phyloP scores from a whole-genome alignment of 805 yeast genomes.

The Saccharomycopsis amapae region DNA sequence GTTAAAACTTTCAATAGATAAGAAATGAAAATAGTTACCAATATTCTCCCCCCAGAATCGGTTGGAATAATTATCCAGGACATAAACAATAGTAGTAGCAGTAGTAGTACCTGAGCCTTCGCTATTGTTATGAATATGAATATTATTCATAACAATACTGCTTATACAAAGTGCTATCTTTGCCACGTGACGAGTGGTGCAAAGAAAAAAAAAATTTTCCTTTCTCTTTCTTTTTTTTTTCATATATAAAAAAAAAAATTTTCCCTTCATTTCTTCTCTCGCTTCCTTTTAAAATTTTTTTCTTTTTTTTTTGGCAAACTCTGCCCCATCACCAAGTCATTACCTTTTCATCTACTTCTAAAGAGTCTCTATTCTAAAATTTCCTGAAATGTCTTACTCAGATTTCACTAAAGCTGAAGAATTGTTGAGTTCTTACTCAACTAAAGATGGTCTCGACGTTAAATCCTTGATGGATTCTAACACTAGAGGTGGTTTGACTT shows the following conservation, averaged over 20 bases:
- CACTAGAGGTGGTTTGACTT: conserved; percentile 91
- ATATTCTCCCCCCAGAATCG: too few relatives aligned
- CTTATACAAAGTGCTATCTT: too few relatives aligned
- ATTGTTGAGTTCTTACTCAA: conserved; percentile 54
- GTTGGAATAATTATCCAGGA: too few relatives aligned
- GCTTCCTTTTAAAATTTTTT: background rate
- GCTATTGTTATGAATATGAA: too few relatives aligned
- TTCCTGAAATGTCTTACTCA: conserved; percentile 23
- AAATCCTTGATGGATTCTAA: conserved; percentile 83
- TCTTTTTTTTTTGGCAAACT: conserved; percentile 9
- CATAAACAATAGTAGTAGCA: too few relatives aligned
- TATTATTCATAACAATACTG: too few relatives aligned
- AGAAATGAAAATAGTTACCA: too few relatives aligned
- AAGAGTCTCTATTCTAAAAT: background rate
- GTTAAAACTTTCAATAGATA: too few relatives aligned
- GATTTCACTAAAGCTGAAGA: conserved; percentile 59
- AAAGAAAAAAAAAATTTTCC: too few relatives aligned
- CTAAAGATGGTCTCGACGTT: conserved; percentile 81
- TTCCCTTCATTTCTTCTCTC: background rate
- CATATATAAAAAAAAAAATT: background rate
- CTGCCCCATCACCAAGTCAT: conserved; percentile 3
- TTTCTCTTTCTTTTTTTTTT: background rate
- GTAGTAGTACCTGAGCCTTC: too few relatives aligned
- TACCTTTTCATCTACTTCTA: background rate
- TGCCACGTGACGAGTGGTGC: background rate